Evolutionary conservation across 192 early-diverging fungal species (phyloP).

Genomic region (Glomus cerebriforme): DNA sequence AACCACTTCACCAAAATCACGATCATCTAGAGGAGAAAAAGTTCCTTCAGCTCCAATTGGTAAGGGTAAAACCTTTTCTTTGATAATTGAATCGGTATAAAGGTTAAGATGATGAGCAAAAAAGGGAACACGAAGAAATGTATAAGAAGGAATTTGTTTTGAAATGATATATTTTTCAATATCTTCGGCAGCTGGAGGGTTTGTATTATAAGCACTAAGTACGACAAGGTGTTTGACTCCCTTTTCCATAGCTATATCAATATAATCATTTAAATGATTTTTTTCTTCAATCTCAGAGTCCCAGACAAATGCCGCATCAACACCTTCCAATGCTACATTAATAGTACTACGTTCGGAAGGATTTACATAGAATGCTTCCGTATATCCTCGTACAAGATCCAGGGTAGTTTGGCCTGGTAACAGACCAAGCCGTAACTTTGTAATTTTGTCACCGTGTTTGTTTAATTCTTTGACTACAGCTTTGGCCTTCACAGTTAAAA

Average conservation of each 20-base stretch:
- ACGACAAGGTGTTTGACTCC: conserved; percentile 6
- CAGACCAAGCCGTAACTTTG: neutral
- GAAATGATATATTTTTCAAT: neutral
- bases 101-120: conserved; percentile 11
- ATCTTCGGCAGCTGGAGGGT: neutral
- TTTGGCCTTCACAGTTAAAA: too few species aligned
- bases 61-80: conserved; percentile 10
- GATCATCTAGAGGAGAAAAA: conserved; percentile 14
- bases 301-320: conserved; percentile 19
- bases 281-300: neutral
- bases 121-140: conserved; percentile 4
- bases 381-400: neutral
- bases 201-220: neutral
- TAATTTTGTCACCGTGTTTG: neutral
- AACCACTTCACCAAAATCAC: conserved; percentile 19
- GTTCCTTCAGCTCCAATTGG: conserved; percentile 15
- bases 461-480: neutral
- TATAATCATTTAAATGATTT: neutral
- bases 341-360: neutral
- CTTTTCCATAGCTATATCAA: neutral
- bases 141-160: neutral
- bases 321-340: neutral
- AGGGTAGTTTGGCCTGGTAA: conserved; percentile 6
- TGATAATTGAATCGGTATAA: conserved; percentile 10
- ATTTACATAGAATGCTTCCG: neutral